These are phyloP conservation scores for Zelonia costaricensis DNA, from an alignment of 208 protist species.

Conservation along the genomic window DNA sequence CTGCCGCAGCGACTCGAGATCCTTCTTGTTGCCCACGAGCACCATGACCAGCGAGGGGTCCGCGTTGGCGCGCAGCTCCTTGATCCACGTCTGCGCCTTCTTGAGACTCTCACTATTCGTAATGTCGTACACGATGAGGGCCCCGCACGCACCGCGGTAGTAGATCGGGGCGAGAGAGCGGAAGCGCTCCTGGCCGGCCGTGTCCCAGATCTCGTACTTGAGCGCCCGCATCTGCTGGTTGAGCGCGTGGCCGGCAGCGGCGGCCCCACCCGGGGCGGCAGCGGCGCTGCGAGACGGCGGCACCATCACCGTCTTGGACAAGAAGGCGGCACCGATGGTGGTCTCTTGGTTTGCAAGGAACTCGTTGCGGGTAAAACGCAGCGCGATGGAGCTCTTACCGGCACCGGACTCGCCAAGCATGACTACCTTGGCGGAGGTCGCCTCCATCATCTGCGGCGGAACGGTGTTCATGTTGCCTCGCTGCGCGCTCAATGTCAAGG, in stretches of 20 bases:
- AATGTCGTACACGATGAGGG: constrained; percentile 98
- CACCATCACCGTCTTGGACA: constrained; percentile 79
- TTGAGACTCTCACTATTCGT: constrained; percentile 95
- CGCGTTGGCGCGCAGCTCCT: constrained; percentile 93
- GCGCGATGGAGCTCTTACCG: constrained; percentile 88
- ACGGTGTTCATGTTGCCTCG: constrained; percentile 18
- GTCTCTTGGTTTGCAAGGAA: constrained; percentile 83
- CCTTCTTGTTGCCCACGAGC: constrained; percentile 97
- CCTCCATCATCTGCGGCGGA: constrained; percentile 34
- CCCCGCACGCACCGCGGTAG: constrained; percentile 91
- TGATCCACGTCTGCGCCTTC: constrained; percentile 96
- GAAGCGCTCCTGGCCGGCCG: constrained; percentile 92
- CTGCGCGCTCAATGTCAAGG: too few species aligned
- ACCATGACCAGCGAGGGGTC: constrained; percentile 91
- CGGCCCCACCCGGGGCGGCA: constrained; percentile 8
- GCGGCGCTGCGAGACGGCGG: constrained; percentile 26
- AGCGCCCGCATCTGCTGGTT: constrained; percentile 36
- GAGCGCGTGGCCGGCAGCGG: constrained; percentile 6
- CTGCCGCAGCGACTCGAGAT: constrained; percentile 90
- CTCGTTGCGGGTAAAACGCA: constrained; percentile 87
- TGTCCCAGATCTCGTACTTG: constrained; percentile 94
- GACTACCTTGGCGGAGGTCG: constrained; percentile 82
- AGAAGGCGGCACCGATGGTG: constrained; percentile 88
- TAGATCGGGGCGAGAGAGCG: constrained; percentile 92
- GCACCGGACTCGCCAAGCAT: constrained; percentile 89